Percentiles rank a stretch among this genome's conserved stretches.
These are phyloP conservation scores for Dissophora ornata DNA, from an alignment of 192 early-diverging fungal genomes.

Conservation along the genomic window DNA sequence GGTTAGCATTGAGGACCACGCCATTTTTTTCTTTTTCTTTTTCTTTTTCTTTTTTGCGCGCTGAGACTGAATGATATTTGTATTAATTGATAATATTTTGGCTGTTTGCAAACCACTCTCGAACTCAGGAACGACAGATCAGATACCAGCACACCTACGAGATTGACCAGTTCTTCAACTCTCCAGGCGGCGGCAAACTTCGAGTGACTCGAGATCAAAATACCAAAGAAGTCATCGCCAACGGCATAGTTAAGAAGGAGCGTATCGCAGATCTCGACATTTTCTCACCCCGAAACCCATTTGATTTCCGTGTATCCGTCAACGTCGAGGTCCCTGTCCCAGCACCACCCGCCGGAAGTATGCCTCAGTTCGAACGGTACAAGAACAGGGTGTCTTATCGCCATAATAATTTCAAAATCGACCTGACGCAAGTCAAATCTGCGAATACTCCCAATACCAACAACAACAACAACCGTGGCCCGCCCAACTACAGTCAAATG, in stretches of 20 bases:
- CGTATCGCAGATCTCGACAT: constrained; percentile 89
- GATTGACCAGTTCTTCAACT: constrained; percentile 35
- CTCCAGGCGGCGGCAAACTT: constrained; percentile 47
- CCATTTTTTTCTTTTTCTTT: background rate
- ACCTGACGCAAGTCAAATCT: constrained; percentile 86
- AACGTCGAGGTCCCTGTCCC: constrained; percentile 75
- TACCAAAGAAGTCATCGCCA: constrained; percentile 57
- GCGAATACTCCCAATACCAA: constrained; percentile 53
- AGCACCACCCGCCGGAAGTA: constrained; percentile 6
- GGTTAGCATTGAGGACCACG: constrained; percentile 29
- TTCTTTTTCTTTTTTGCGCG: background rate
- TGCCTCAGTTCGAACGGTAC: constrained; percentile 70
- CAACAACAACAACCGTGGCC: constrained; percentile 4
- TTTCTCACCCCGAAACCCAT: constrained; percentile 77
- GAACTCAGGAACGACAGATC: constrained; percentile 22
- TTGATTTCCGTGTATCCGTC: constrained; percentile 91
- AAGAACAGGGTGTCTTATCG: constrained; percentile 92
- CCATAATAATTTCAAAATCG: constrained; percentile 85
- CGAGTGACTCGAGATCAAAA: constrained; percentile 77
- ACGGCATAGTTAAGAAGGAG: constrained; percentile 78
- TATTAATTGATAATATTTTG: too few relatives aligned
- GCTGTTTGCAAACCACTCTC: too few relatives aligned
- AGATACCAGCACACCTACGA: constrained; percentile 43
- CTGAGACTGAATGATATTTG: too few relatives aligned
- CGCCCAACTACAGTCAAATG: constrained; percentile 26